A percentile compares a stretch with the other conserved stretches of the same genome.
Conservation (phyloP, 2,329 filamentous ascomycete genomes). For the Teratosphaeria pseudoeucalypti region DNA sequence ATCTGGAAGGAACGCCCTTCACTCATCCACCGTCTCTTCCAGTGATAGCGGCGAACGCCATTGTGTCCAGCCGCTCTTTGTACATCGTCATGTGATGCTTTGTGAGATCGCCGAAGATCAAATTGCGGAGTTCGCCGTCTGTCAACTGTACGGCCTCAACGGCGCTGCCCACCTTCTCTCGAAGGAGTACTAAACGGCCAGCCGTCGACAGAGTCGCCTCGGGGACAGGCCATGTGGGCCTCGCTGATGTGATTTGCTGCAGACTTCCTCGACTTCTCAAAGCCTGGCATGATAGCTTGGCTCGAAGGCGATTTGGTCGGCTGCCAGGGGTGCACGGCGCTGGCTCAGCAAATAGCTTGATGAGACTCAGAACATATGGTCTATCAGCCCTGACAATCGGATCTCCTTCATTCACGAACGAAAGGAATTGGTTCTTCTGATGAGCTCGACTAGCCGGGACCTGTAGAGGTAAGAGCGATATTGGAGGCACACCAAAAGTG, state of each 20-base stretch:
- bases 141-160: slow-evolving; percentile 59
- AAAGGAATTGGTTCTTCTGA: slow-evolving; percentile 58
- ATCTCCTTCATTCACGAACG: slow-evolving; percentile 79
- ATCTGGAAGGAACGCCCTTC: background rate
- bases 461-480: slow-evolving; percentile 58
- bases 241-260: slow-evolving; percentile 4
- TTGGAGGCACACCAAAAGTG: slow-evolving; percentile 70
- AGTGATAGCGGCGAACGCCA: slow-evolving; percentile 61
- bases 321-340: background rate
- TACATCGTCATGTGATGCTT: slow-evolving; percentile 76
- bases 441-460: slow-evolving; percentile 40
- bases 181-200: slow-evolving; percentile 57
- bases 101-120: slow-evolving; percentile 73
- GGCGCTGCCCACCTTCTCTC: slow-evolving; percentile 35
- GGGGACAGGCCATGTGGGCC: slow-evolving; percentile 52
- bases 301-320: slow-evolving; percentile 2
- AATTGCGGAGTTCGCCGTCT: slow-evolving; percentile 56
- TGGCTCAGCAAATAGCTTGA: slow-evolving; percentile 59
- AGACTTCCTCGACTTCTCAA: slow-evolving; percentile 1
- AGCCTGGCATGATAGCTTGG: slow-evolving; percentile 8
- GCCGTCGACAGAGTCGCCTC: slow-evolving; percentile 58
- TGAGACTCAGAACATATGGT: slow-evolving; percentile 60
- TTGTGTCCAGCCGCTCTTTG: slow-evolving; percentile 55
- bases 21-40: slow-evolving; percentile 20
- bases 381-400: slow-evolving; percentile 66